Conservation (phyloP, 1,284 basidiomycete species). For the Ganoderma boninense region DNA sequence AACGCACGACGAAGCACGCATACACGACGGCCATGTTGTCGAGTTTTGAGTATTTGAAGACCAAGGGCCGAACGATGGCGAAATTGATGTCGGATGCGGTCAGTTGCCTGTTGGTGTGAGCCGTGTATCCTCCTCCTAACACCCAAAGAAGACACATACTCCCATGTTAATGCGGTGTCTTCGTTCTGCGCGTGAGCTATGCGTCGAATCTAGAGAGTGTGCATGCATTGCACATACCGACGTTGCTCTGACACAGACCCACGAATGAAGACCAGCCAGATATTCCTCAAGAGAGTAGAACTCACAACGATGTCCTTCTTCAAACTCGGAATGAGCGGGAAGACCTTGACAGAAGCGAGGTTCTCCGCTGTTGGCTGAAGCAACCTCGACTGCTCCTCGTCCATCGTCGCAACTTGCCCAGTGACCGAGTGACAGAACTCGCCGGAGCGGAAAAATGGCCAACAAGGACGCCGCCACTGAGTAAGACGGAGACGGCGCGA, state of each 20-base stretch:
- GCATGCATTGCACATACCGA: slow-evolving; percentile 37
- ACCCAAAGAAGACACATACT: slow-evolving; percentile 49
- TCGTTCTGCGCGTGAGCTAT: slow-evolving; percentile 30
- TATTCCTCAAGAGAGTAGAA: slow-evolving; percentile 15
- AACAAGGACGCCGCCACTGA: neutral
- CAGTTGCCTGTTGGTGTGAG: slow-evolving; percentile 61
- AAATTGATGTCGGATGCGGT: slow-evolving; percentile 88
- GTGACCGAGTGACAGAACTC: neutral
- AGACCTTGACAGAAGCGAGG: slow-evolving; percentile 72
- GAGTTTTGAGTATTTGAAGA: slow-evolving; percentile 79
- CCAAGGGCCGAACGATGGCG: slow-evolving; percentile 81
- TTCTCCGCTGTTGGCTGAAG: slow-evolving; percentile 64
- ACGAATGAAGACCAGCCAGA: neutral
- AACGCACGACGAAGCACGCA: slow-evolving; percentile 74
- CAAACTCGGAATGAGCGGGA: slow-evolving; percentile 76
- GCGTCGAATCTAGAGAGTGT: neutral
- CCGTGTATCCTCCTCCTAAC: neutral
- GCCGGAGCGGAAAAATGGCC: neutral
- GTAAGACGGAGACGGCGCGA: neutral
- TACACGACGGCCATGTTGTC: slow-evolving; percentile 79
- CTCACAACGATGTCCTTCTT: slow-evolving; percentile 75
- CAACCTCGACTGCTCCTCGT: slow-evolving; percentile 45
- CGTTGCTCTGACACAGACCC: slow-evolving; percentile 54
- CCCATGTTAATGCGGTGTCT: slow-evolving; percentile 87
- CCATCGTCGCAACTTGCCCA: slow-evolving; percentile 26